Evolutionary conservation across 1,284 basidiomycete species (phyloP), one percentile per base, ranked within the genome.

Genomic region (Rhodotorula sp.): DNA sequence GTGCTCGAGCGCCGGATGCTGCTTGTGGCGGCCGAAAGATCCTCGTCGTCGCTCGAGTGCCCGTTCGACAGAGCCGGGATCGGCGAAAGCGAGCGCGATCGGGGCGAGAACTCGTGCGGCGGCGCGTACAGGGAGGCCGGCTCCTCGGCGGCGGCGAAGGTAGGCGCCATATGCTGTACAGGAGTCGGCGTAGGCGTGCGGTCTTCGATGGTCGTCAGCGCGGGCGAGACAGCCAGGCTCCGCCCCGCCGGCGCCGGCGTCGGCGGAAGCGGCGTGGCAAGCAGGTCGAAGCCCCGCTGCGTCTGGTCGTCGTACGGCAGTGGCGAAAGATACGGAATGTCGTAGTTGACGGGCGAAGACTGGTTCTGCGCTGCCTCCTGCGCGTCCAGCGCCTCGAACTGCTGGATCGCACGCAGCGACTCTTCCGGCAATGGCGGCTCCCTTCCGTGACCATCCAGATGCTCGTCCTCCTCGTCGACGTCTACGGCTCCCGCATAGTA

Each of bases 241-340:
- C 46, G 14, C 54, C 62, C 21, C 64, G 41, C 14, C 49, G 21
- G 49, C 8, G 49, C 49, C 49, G 23, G 57, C 42, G 48, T 25
- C 21, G 12, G 58, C 16, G 46, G n/a, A 25, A 70, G 42, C 3
- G 68, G 64, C n/a, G 68, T 70, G 1, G 64, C 25, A 8, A 55
- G 64, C 14, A 66, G n/a, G 13, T 70, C 64, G 52, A 59, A 66
- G 21, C 56, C 53, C 17, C 64, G 64, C 12, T 59, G 45, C 21
- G 64, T 56, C 49, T 56, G 52, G 56, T 70, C 57, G 44, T 58
- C 68, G 63, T 65, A 65, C 21, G 56, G 52, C 1, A 52, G 46
- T 19, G 60, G 49, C n/a, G 57, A 27, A 14, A 70, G 64, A 64
- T 66, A 70, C 9, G 68, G 68, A 4, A 70, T 12, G 52, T 70